A percentile compares a stretch with the other conserved stretches of the same genome.
These are phyloP conservation scores for Chenopodium suecicum DNA, from an alignment of 148 eudicot species.

Conservation along the genomic window DNA sequence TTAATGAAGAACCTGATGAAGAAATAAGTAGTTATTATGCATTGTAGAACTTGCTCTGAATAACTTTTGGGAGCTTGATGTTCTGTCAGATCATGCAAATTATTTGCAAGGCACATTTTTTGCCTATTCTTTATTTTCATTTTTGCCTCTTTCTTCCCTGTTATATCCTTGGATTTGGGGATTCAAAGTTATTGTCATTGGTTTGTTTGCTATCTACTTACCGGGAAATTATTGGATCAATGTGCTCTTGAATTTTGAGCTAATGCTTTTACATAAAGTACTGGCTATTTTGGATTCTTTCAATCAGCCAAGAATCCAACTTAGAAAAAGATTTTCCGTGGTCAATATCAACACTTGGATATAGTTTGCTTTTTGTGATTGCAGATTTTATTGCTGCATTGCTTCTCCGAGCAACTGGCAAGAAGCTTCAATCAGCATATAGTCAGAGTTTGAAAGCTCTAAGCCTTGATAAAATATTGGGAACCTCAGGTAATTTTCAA, in stretches of 20 bases:
- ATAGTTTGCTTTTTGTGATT: constrained; percentile 90
- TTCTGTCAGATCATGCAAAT: not conserved
- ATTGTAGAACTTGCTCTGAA: not conserved
- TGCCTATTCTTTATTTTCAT: not conserved
- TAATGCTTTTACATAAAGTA: not conserved
- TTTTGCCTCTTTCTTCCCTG: not conserved
- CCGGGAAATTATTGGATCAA: not conserved
- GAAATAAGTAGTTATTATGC: not conserved
- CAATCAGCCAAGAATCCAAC: not conserved
- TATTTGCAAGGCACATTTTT: not conserved
- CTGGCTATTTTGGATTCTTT: not conserved
- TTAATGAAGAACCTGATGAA: not conserved
- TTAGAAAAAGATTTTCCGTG: not conserved
- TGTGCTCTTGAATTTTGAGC: not conserved
- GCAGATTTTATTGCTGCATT: constrained; percentile 89
- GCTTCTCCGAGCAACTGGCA: constrained; percentile 79
- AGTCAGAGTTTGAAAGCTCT: constrained; percentile 52
- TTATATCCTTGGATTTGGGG: not conserved
- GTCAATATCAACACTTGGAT: constrained; percentile 61
- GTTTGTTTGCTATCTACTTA: not conserved
- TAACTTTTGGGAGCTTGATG: not conserved
- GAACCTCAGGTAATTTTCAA: constrained; percentile 49
- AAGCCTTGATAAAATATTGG: constrained; percentile 40
- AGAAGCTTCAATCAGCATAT: constrained; percentile 55
- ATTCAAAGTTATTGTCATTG: not conserved